Evolutionary conservation across 1,139 yeast genomes (phyloP), one percentile per base, ranked within the genome.

Genomic region (Kurtzmaniella quercitrusa): DNA sequence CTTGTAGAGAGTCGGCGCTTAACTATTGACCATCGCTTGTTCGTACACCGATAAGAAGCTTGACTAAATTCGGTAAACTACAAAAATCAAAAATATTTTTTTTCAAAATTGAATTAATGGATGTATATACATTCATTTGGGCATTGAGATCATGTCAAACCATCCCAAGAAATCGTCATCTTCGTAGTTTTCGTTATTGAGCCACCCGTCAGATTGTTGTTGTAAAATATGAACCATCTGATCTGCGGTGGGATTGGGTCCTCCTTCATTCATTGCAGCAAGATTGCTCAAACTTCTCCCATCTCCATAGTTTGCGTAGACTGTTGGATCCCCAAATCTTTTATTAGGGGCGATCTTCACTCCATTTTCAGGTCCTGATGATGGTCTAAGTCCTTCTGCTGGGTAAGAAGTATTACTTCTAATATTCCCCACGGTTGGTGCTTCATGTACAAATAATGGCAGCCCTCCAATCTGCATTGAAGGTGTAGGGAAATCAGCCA

Each of bases 151-250:
- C 72, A 67, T 81, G 57, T 89, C 96, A 68, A 89, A 85, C 96
- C 96, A 91, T n/a, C 97, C 97, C 41, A 91, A 68, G 57, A 91
- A 84, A 58, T 89, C 97, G 58, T 89, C 97, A 45, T 71, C 76
- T 45, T 66, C 68, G 46, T 80, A 80, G 43, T 79, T 84, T 52
- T 86, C 88, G 64, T 82, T 81, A 52, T 69, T 68, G 37, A 71
- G 55, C 96, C 96, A 88, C 26, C 88, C 91, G 40, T 82, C 79
- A 18, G 89, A 84, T 55, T 88, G 96, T 63, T 84, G 89, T 57
- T 83, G 88, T 71, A 86, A 76, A 61, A 83, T 76, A 23, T 65
- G 68, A 52, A 77, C 82, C 53, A 78, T 61, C 56, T 74, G 77
- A 47, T 74, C 65, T 2, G 68, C 63, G 5, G 37, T 34, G 12